phyloP scores from a whole-genome alignment of 768 basidiomycete species.

The Lactarius vividus region DNA sequence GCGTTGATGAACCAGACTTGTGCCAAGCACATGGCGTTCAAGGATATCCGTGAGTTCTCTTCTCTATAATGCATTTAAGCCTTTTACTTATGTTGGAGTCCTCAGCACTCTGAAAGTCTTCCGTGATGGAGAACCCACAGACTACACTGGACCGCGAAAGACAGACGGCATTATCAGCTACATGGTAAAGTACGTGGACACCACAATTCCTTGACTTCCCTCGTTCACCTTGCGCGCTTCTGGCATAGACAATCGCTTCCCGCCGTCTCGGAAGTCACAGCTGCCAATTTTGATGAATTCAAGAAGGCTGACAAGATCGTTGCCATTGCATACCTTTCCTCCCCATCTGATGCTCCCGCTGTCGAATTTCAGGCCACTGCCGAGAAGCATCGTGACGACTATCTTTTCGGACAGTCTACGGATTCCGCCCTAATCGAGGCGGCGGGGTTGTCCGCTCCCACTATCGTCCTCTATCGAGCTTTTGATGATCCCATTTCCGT shows the following conservation, averaged over 20 bases:
- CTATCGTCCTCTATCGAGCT: conserved; percentile 86
- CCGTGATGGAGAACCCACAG: conserved; percentile 73
- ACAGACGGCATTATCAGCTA: conserved; percentile 95
- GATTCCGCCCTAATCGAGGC: conserved; percentile 66
- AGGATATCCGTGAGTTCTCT: conserved; percentile 82
- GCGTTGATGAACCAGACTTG: conserved; percentile 89
- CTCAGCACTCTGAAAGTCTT: conserved; percentile 86
- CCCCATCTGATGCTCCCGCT: conserved; percentile 66
- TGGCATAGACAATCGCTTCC: conserved; percentile 81
- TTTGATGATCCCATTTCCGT: conserved; percentile 81
- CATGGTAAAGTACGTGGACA: conserved; percentile 80
- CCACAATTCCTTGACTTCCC: background rate
- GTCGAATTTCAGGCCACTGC: conserved; percentile 77
- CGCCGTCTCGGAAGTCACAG: conserved; percentile 81
- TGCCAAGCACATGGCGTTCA: conserved; percentile 85
- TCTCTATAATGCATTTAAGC: background rate
- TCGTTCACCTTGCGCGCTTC: conserved; percentile 20
- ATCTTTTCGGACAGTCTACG: conserved; percentile 84
- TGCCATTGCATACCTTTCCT: conserved; percentile 76
- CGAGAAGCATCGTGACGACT: conserved; percentile 86
- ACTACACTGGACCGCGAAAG: conserved; percentile 88
- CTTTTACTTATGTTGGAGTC: background rate
- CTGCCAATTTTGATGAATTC: conserved; percentile 79
- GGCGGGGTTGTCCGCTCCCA: conserved; percentile 74
- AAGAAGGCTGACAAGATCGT: conserved; percentile 87